These are phyloP conservation scores for Byssoonygena ceratinophila DNA, from an alignment of 2,329 filamentous ascomycete species.

Conservation along the genomic window DNA sequence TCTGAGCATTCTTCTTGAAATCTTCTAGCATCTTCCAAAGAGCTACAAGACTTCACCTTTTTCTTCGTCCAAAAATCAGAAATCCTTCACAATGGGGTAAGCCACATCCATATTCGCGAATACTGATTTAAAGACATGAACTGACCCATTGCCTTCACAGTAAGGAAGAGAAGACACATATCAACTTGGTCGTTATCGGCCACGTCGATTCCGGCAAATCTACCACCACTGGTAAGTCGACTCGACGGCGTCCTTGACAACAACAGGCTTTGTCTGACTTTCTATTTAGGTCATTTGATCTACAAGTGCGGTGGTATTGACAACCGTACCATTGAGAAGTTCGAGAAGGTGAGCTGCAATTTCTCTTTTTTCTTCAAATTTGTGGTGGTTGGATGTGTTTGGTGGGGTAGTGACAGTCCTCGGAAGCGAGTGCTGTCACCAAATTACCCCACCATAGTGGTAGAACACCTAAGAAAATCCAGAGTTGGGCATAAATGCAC, in stretches of 20 bases:
- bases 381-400: not conserved
- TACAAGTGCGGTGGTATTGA: constrained; percentile 99
- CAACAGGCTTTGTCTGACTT: constrained; percentile 17
- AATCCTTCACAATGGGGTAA: constrained; percentile 51
- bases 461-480: not conserved
- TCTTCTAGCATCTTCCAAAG: constrained; percentile 41
- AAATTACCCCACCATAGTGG: constrained; percentile 10
- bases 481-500: not conserved
- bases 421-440: constrained; percentile 9
- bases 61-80: constrained; percentile 22
- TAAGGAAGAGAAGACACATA: constrained; percentile 92
- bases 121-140: not conserved
- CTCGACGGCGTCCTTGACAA: constrained; percentile 24
- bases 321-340: constrained; percentile 99
- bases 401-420: constrained; percentile 7
- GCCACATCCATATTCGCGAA: constrained; percentile 25
- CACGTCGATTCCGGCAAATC: constrained; percentile 99
- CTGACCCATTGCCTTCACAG: constrained; percentile 39
- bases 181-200: constrained; percentile 98
- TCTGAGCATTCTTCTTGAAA: constrained; percentile 38
- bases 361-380: not conserved
- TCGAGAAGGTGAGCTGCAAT: constrained; percentile 83
- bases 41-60: constrained; percentile 36
- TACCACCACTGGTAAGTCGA: constrained; percentile 76
- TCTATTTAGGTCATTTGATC: constrained; percentile 74